These are phyloP conservation scores for Tanacetum coccineum DNA, from an alignment of 129 eudicot genomes.

Conservation along the genomic window DNA sequence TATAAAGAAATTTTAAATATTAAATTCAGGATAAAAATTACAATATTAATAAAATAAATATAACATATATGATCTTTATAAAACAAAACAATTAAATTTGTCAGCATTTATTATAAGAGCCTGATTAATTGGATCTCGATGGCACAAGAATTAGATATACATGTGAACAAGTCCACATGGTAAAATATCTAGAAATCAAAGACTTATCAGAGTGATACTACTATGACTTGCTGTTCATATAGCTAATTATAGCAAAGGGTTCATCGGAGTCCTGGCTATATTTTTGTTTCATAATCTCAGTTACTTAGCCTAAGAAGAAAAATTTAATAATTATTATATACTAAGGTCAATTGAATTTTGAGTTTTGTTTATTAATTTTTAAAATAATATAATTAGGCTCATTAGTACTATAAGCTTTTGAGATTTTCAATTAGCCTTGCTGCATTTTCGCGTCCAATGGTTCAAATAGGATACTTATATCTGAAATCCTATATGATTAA, in stretches of 20 bases:
- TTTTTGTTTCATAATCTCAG: not conserved
- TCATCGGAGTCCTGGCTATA: not conserved
- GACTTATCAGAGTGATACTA: conserved; percentile 14
- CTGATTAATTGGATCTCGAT: conserved; percentile 20
- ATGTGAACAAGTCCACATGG: conserved; percentile 1
- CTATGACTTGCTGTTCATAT: conserved; percentile 12
- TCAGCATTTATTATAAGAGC: conserved; percentile 14
- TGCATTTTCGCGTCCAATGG: too few species aligned
- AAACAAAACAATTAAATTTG: conserved; percentile 16
- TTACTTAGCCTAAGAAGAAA: not conserved
- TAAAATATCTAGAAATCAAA: conserved; percentile 4
- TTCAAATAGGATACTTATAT: too few species aligned
- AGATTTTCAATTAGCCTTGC: too few species aligned
- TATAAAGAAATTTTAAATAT: too few species aligned
- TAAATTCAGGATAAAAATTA: too few species aligned
- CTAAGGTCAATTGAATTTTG: not conserved
- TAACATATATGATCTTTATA: too few species aligned
- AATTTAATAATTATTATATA: not conserved
- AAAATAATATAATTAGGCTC: too few species aligned
- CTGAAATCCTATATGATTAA: too few species aligned
- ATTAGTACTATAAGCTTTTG: too few species aligned
- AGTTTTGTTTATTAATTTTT: not conserved
- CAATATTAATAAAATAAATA: too few species aligned
- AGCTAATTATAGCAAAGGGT: not conserved
- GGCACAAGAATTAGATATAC: not conserved